These are phyloP conservation scores for Balakata baccata DNA, from an alignment of 345 rosid species.

Conservation along the genomic window DNA sequence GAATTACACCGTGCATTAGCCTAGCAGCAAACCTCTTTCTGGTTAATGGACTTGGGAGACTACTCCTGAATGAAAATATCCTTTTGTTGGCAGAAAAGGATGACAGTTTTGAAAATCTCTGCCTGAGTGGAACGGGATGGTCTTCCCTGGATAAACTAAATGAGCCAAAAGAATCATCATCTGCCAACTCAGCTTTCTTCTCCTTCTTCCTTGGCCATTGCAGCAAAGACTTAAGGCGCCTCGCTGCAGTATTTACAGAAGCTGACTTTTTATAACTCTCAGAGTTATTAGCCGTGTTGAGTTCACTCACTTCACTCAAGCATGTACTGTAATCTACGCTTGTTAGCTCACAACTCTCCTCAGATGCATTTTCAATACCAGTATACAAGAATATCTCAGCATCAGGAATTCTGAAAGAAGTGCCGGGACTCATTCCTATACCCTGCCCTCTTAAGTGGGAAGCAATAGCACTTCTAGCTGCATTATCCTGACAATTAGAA, in stretches of 20 bases:
- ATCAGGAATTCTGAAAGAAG: conserved; percentile 76
- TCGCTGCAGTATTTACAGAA: conserved; percentile 38
- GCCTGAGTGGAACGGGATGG: conserved; percentile 61
- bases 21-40: conserved; percentile 59
- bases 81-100: conserved; percentile 44
- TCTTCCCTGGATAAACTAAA: conserved; percentile 25
- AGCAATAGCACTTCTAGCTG: conserved; percentile 37
- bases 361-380: conserved; percentile 37
- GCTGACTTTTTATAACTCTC: conserved; percentile 22
- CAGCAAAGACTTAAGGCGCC: conserved; percentile 64
- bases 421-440: conserved; percentile 71
- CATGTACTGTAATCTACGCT: conserved; percentile 41
- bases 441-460: conserved; percentile 57
- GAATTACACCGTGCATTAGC: conserved; percentile 72
- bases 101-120: conserved; percentile 47
- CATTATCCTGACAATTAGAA: conserved; percentile 38
- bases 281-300: conserved; percentile 18
- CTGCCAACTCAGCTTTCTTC: conserved; percentile 28
- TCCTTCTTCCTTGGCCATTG: conserved; percentile 60
- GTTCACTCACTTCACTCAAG: conserved; percentile 45
- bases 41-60: conserved; percentile 72
- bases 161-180: conserved; percentile 28
- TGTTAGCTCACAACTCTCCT: conserved; percentile 30
- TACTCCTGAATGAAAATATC: conserved; percentile 39
- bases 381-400: conserved; percentile 77